Evolutionary conservation across 768 basidiomycete species (phyloP).

Genomic region (Lactarius tabidus): DNA sequence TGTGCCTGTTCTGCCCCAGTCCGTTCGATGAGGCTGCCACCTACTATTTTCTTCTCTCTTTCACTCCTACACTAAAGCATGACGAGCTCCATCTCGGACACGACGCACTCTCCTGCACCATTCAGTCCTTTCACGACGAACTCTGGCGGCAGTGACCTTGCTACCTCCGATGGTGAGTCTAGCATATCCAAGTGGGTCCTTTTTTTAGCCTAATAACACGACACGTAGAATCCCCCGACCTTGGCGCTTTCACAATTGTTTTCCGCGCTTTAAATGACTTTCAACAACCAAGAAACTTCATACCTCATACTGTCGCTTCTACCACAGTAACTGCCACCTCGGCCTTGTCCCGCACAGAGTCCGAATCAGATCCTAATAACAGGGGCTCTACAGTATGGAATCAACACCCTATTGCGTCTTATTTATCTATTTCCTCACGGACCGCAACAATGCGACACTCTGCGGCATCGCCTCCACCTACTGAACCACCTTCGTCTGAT

Average conservation of each 20-base stretch:
- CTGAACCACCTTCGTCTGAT: conserved; percentile 28
- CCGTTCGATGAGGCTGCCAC: background rate
- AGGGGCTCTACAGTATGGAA: conserved; percentile 63
- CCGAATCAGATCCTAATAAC: conserved; percentile 39
- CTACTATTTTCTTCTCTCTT: background rate
- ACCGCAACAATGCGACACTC: conserved; percentile 16
- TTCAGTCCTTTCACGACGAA: conserved; percentile 39
- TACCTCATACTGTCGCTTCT: conserved; percentile 24
- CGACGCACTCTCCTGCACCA: conserved; percentile 35
- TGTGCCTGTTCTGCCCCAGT: background rate
- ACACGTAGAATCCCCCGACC: conserved; percentile 57
- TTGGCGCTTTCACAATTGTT: conserved; percentile 68
- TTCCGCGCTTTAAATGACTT: conserved; percentile 61
- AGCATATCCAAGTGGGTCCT: background rate
- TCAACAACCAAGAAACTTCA: conserved; percentile 42
- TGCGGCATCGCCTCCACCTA: conserved; percentile 23
- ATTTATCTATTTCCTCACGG: conserved; percentile 41
- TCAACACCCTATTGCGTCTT: conserved; percentile 53
- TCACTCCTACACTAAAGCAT: conserved; percentile 25
- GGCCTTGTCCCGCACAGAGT: conserved; percentile 33
- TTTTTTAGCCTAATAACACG: background rate
- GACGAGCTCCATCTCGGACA: conserved; percentile 35
- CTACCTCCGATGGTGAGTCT: conserved; percentile 37
- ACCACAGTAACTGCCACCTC: conserved; percentile 30
- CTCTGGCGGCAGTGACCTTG: conserved; percentile 32